phyloP scores from a whole-genome alignment of 495 filamentous ascomycete species.

The Talaromyces proteolyticus region DNA sequence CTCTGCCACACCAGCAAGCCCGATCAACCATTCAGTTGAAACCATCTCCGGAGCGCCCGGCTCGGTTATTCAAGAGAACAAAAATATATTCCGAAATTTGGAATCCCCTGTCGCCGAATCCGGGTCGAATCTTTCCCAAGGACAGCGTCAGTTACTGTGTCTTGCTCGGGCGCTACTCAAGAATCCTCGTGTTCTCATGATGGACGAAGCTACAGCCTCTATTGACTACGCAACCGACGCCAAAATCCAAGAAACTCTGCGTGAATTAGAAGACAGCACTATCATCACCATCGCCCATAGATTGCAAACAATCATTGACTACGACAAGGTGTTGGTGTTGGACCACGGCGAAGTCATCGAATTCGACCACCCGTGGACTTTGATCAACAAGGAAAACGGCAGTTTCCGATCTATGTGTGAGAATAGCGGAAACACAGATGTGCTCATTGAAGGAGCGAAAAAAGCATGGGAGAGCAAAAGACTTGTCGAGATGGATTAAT shows the following conservation, averaged over 20 bases:
- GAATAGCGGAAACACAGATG: constrained; percentile 82
- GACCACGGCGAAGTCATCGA: constrained; percentile 87
- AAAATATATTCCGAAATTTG: constrained; percentile 90
- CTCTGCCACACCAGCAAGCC: constrained; percentile 26
- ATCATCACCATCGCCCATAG: constrained; percentile 99
- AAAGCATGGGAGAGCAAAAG: constrained; percentile 55
- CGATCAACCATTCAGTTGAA: constrained; percentile 10
- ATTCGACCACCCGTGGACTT: constrained; percentile 78
- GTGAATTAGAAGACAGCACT: constrained; percentile 77
- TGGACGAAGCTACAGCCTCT: constrained; percentile 98
- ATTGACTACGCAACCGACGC: constrained; percentile 96
- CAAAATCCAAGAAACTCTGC: constrained; percentile 94
- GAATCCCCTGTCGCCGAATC: constrained; percentile 83
- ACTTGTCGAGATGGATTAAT: constrained; percentile 33
- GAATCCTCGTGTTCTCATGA: constrained; percentile 84
- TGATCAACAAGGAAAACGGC: constrained; percentile 62
- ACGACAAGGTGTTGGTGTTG: constrained; percentile 96
- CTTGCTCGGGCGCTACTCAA: constrained; percentile 92
- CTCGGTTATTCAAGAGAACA: constrained; percentile 56
- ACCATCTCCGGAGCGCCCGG: constrained; percentile 12
- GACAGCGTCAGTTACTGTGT: constrained; percentile 91
- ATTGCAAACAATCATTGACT: constrained; percentile 93
- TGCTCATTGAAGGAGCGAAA: constrained; percentile 67
- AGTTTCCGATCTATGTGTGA: constrained; percentile 91
- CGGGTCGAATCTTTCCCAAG: constrained; percentile 93